These are phyloP conservation scores for Mucor circinelloides DNA, from an alignment of 371 early-diverging fungal species.

Conservation along the genomic window DNA sequence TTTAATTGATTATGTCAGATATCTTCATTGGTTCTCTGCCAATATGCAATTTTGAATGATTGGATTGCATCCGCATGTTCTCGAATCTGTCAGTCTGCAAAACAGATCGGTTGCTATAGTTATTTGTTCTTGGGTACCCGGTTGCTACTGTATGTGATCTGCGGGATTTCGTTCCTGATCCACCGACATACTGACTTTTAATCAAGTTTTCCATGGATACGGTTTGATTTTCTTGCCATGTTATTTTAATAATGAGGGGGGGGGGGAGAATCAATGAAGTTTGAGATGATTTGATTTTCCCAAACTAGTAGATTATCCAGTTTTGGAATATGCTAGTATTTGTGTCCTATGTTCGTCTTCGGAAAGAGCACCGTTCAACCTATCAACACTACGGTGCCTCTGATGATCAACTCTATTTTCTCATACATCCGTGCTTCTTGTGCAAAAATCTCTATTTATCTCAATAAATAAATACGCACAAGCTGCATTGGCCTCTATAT, in stretches of 20 bases:
- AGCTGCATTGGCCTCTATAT: neutral
- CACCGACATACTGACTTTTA: no score
- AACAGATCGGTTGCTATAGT: neutral
- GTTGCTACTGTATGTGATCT: no score
- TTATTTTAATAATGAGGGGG: neutral
- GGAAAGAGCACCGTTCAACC: neutral
- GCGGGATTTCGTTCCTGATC: no score
- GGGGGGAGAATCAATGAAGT: no score
- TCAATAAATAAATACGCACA: neutral
- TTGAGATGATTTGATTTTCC: no score
- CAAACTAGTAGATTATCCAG: no score
- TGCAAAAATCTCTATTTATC: neutral
- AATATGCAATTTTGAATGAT: neutral
- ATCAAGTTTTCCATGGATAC: neutral
- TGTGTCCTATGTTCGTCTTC: neutral
- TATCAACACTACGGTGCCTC: neutral
- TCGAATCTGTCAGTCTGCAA: neutral
- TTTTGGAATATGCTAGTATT: no score
- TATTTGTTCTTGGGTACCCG: neutral
- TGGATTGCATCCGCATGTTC: neutral
- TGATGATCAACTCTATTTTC: neutral
- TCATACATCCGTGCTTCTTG: neutral
- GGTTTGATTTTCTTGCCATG: neutral
- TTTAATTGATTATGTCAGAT: neutral
- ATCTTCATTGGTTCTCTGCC: neutral